Percentiles rank a stretch among this genome's conserved stretches.
Conservation (phyloP, 75 land plant genomes). For the Picea glauca region DNA sequence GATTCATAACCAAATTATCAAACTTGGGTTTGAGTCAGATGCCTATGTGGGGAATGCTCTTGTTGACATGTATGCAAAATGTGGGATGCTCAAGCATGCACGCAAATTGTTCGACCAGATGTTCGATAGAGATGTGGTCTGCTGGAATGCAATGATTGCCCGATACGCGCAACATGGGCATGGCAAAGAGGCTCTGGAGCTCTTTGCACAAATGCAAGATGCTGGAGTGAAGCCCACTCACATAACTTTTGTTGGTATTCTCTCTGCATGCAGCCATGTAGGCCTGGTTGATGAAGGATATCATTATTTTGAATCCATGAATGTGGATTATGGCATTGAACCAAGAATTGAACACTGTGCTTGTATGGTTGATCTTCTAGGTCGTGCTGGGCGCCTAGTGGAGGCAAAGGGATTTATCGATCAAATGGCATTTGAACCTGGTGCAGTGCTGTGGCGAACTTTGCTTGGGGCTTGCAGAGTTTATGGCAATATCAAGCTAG, state of each 20-base stretch:
- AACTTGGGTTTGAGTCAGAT: slow-evolving; percentile 39
- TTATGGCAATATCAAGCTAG: not conserved
- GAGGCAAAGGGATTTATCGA: not conserved
- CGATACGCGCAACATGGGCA: slow-evolving; percentile 34
- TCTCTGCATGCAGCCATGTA: not conserved
- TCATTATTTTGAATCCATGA: slow-evolving; percentile 1
- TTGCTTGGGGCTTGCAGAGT: slow-evolving; percentile 4
- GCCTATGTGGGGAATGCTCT: slow-evolving; percentile 47
- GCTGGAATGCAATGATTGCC: slow-evolving; percentile 62
- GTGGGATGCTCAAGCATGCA: slow-evolving; percentile 53
- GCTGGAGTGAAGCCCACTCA: not conserved
- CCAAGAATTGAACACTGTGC: slow-evolving; percentile 1
- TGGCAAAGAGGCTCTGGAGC: not conserved
- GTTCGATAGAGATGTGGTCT: slow-evolving; percentile 32
- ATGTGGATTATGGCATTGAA: not conserved
- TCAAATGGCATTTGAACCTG: not conserved
- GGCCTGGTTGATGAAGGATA: not conserved
- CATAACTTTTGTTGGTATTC: not conserved
- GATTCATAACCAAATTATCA: slow-evolving; percentile 41
- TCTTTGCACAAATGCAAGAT: not conserved
- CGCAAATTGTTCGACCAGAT: slow-evolving; percentile 26
- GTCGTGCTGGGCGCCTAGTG: not conserved
- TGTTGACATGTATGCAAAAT: slow-evolving; percentile 69
- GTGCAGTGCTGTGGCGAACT: not conserved
- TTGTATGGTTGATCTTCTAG: not conserved